Base-by-base conservation (phyloP, 2,329 filamentous ascomycete genomes). In the Fusarium transvaalense region DNA sequence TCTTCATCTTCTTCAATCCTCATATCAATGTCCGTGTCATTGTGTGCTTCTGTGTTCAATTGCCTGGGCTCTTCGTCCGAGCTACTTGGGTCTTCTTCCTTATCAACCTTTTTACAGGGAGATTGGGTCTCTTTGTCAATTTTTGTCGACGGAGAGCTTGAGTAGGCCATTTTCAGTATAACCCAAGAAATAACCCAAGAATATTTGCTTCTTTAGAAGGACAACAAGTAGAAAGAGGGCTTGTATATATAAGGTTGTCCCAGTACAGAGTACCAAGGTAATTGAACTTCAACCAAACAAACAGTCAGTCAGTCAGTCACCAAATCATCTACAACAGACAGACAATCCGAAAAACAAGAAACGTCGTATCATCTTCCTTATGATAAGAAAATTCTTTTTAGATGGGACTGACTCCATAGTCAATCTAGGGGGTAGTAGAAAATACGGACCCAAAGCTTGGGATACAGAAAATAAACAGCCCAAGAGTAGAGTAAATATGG, bases 381-480 rank as follows among this genome's bases (percentile, higher is more conserved):
- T 21, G n/a, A 6, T 15, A 39, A 51, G 47, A 51, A 39, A 29
- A 38, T 48, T 50, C n/a, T 37, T 29, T 37, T 51, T 39, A 27
- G 34, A 51, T 51, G 47, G 47, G 47, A 51, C 47, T 51, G 47
- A 25, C 23, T 25, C 23, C 23, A 25, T 25, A 25, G n/a, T n/a
- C n/a, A n/a, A n/a, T n/a, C n/a, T n/a, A n/a, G n/a, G n/a, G n/a
- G n/a, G n/a, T n/a, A n/a, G n/a, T n/a, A n/a, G n/a, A n/a, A n/a
- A n/a, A n/a, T n/a, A n/a, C n/a, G n/a, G n/a, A n/a, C n/a, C n/a
- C n/a, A n/a, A n/a, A n/a, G n/a, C n/a, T n/a, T n/a, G n/a, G n/a
- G n/a, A n/a, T n/a, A n/a, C n/a, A n/a, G n/a, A n/a, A n/a, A n/a
- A n/a, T n/a, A n/a, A n/a, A n/a, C n/a, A n/a, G n/a, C n/a, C n/a